Base-by-base conservation (phyloP, 176 grass and related monocot genomes). In the Bothriochloa decipiens region DNA sequence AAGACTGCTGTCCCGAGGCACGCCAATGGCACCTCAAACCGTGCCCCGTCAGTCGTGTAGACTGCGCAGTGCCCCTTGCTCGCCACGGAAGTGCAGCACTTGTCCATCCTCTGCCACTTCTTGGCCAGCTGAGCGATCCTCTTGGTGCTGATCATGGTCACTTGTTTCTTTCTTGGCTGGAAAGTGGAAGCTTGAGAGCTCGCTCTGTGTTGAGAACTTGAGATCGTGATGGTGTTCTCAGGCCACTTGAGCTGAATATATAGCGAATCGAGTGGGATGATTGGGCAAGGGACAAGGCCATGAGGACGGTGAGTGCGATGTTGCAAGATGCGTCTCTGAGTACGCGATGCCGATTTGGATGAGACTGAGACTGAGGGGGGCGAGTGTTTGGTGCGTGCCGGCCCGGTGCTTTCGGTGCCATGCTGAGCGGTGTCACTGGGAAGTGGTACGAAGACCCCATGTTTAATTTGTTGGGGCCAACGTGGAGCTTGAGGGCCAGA, bases 1-100 rank as follows among this genome's bases (percentile, higher is more conserved):
- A 88, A 88, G 13, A 83, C 69, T 4, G 27, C 20, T 0, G 27
- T 88, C 52, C 82, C 68, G 2, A 97, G 91, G 50, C 81, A 90
- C 14, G 8, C 35, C 53, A 97, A 13, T 0, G 89, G 89, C 55
- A 90, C 88, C 91, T 90, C 84, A 15, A 97, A 94, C n/a, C 87
- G 71, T 14, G 55, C 80, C 14, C 80, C 63, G 0, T 97, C 82
- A 1, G 7, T 8, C 6, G 39, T 40, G 39, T 96, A 96, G 64
- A 96, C 57, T 0, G 36, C 45, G 26, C 83, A 82, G 26, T 93
- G 94, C 18, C 88, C 88, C 83, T 89, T 93, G 77, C 60, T 77
- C 16, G 86, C 79, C 2, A 72, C 33, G 0, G 63, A 47, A 1
- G 33, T 60, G 65, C 37, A 84, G 28, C 62, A 85, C 41, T 35